phyloP scores from a whole-genome alignment of 129 eudicot genomes.

The Erigeron canadensis region DNA sequence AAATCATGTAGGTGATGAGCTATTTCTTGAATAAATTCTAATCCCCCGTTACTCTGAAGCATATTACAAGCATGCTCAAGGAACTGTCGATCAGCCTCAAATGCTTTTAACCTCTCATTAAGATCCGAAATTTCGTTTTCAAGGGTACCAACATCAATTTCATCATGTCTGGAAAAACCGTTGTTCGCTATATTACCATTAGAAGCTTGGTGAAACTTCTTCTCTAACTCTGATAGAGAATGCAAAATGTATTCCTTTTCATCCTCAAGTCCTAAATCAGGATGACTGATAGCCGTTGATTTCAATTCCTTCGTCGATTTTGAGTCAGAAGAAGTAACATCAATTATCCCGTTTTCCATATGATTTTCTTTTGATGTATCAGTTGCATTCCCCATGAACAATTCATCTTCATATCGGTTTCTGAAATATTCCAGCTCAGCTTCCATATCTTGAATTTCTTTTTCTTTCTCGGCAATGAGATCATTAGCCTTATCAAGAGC shows the following conservation, averaged over 20 bases:
- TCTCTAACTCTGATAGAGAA: constrained; percentile 50
- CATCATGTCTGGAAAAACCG: constrained; percentile 17
- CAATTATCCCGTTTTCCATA: constrained; percentile 28
- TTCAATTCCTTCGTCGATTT: too few species aligned
- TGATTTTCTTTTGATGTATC: constrained; percentile 10
- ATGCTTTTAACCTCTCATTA: constrained; percentile 54
- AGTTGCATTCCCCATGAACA: not conserved
- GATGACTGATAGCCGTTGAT: not conserved
- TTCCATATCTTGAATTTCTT: constrained; percentile 79
- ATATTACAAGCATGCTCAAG: constrained; percentile 51
- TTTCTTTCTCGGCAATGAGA: constrained; percentile 73
- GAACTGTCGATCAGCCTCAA: constrained; percentile 55
- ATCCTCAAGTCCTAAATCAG: constrained; percentile 43
- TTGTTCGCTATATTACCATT: constrained; percentile 25
- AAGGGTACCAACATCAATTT: constrained; percentile 27
- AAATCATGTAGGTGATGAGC: constrained; percentile 57
- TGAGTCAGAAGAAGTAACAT: not conserved
- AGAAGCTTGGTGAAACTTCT: constrained; percentile 36
- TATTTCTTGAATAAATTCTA: constrained; percentile 52
- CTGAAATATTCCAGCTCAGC: constrained; percentile 57
- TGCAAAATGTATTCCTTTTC: constrained; percentile 50
- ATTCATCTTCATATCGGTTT: constrained; percentile 48
- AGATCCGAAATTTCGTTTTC: constrained; percentile 55
- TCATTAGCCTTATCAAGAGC: constrained; percentile 83
- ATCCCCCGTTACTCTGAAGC: constrained; percentile 55